phyloP scores from a whole-genome alignment of 139 green algal species.

The Diplosphaera chodatii region DNA sequence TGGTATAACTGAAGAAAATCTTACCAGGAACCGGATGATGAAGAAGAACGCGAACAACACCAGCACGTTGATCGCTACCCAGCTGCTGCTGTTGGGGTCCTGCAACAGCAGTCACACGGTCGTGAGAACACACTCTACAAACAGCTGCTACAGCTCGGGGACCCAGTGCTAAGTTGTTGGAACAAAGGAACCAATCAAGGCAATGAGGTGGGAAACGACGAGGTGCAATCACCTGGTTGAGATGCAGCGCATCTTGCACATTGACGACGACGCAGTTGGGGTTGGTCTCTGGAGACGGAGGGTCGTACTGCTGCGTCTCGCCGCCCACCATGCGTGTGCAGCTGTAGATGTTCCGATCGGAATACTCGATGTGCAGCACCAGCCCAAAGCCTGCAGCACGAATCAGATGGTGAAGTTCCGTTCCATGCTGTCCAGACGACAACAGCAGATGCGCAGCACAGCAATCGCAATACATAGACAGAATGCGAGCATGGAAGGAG shows the following conservation, averaged over 20 bases:
- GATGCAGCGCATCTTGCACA: not conserved
- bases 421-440: too few relatives aligned
- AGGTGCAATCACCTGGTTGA: not conserved
- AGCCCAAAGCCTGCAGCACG: slow-evolving; percentile 7
- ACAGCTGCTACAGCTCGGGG: too few relatives aligned
- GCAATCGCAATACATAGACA: too few relatives aligned
- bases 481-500: not conserved
- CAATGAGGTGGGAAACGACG: not conserved
- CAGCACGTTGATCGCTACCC: slow-evolving; percentile 10
- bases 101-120: slow-evolving; percentile 9
- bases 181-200: not conserved
- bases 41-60: slow-evolving; percentile 8
- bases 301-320: not conserved
- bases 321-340: not conserved
- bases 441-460: too few relatives aligned
- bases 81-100: slow-evolving; percentile 1
- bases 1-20: too few relatives aligned
- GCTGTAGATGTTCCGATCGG: slow-evolving; percentile 6
- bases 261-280: not conserved
- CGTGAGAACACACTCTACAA: too few relatives aligned
- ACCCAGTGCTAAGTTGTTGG: too few relatives aligned
- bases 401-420: too few relatives aligned
- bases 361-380: slow-evolving; percentile 14
- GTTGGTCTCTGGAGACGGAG: not conserved
- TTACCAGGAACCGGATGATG: slow-evolving; percentile 6